phyloP scores from a whole-genome alignment of 2,329 filamentous ascomycete genomes.

The Coniochaeta sp. region DNA sequence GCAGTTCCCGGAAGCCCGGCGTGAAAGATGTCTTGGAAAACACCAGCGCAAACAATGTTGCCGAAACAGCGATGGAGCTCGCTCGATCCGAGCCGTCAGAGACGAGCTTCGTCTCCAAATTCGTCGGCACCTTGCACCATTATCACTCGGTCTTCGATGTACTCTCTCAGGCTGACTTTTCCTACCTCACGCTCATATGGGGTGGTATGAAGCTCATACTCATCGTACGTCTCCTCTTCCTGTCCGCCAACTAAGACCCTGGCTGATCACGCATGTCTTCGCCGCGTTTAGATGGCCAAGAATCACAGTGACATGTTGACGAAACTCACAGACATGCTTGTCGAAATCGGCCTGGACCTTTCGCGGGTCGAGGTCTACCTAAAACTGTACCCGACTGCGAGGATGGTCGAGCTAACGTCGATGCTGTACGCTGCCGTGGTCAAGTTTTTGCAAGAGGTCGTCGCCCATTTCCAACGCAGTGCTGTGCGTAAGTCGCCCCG shows the following conservation, averaged over 20 bases:
- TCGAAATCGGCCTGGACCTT: slow-evolving; percentile 17
- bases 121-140: slow-evolving; percentile 16
- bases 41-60: slow-evolving; percentile 9
- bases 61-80: slow-evolving; percentile 12
- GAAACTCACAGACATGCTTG: slow-evolving; percentile 17
- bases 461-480: slow-evolving; percentile 14
- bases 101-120: slow-evolving; percentile 7
- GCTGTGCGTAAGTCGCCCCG: neutral
- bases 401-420: slow-evolving; percentile 19
- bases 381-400: slow-evolving; percentile 15
- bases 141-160: slow-evolving; percentile 20
- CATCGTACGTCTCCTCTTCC: neutral
- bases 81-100: slow-evolving; percentile 7
- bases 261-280: neutral
- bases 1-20: slow-evolving; percentile 8
- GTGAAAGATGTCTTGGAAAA: slow-evolving; percentile 9
- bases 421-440: slow-evolving; percentile 18
- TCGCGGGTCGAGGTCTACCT: slow-evolving; percentile 15
- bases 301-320: slow-evolving; percentile 15
- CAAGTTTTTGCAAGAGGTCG: slow-evolving; percentile 16
- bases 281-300: slow-evolving; percentile 14
- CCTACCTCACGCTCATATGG: slow-evolving; percentile 19
- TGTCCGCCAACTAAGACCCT: neutral
- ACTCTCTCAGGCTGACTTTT: slow-evolving; percentile 17
- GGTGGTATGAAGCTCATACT: slow-evolving; percentile 14